These are phyloP conservation scores for Pseudovirgaria hyperparasitica DNA, from an alignment of 2,329 filamentous ascomycete species.

Conservation along the genomic window DNA sequence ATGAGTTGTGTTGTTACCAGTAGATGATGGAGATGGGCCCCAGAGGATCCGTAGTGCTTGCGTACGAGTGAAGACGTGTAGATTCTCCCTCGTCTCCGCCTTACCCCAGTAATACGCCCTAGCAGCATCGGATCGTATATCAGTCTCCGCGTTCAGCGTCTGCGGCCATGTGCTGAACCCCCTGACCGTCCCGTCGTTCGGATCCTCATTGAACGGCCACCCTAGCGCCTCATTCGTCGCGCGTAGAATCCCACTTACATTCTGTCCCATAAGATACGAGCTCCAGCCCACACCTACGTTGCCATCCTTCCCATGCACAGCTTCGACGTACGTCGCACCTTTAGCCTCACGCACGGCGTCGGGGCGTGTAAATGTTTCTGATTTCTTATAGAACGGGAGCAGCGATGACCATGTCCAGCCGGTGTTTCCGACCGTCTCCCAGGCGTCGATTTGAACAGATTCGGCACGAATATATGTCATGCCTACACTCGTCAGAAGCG, in stretches of 20 bases:
- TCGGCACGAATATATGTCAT: slow-evolving; percentile 24
- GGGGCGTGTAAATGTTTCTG: slow-evolving; percentile 15
- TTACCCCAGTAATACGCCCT: slow-evolving; percentile 35
- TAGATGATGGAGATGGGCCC: slow-evolving; percentile 5
- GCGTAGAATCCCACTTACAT: slow-evolving; percentile 19
- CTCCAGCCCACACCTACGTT: slow-evolving; percentile 17
- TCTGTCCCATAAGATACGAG: slow-evolving; percentile 13
- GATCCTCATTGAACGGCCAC: slow-evolving; percentile 27
- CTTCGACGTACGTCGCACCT: slow-evolving; percentile 14
- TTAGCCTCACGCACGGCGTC: slow-evolving; percentile 7
- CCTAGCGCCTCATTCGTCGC: slow-evolving; percentile 22
- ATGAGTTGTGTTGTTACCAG: slow-evolving; percentile 4
- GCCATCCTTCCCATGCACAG: slow-evolving; percentile 12
- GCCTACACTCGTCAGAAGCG: slow-evolving; percentile 7
- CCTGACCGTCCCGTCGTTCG: slow-evolving; percentile 31
- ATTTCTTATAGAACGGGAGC: slow-evolving; percentile 14
- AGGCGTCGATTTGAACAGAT: slow-evolving; percentile 18
- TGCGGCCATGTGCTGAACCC: slow-evolving; percentile 31
- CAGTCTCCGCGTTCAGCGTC: slow-evolving; percentile 25
- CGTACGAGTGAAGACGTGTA: slow-evolving; percentile 31
- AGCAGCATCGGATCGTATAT: slow-evolving; percentile 33
- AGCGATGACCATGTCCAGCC: slow-evolving; percentile 21
- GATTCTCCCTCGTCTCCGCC: slow-evolving; percentile 24
- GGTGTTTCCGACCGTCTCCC: slow-evolving; percentile 19
- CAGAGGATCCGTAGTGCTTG: slow-evolving; percentile 29